Evolutionary conservation across 1,284 basidiomycete species (phyloP), one percentile per base, ranked within the genome.

Genomic region (Apiotrichum veenhuisii): DNA sequence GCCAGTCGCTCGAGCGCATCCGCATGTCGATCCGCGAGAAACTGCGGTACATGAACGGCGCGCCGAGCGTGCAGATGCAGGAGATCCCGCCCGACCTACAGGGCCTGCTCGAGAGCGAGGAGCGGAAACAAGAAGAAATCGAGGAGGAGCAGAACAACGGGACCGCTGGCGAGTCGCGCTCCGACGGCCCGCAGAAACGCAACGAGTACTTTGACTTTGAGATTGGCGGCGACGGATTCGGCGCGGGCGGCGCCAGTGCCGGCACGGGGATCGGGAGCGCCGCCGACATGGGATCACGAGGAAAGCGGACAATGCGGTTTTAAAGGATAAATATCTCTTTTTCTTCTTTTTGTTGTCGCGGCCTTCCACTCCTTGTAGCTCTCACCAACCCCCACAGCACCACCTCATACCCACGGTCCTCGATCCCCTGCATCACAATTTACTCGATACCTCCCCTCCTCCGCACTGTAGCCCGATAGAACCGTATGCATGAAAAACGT

Each of bases 1-100:
- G 86, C 0, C 84, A 85, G 10, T 86, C 85, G 7, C 78, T 98
- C 30, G 91, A 96, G 71, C 85, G 87, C 57, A 94, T 98, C 65
- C 86, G 89, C 20, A 82, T 89, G 50, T 85, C 82, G 59, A 88
- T 95, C 45, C 83, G 89, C n/a, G 92, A 89, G 70, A 93, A 96
- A 74, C 79, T 98, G 48, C 81, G 96, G 20, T 98, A 95, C 74
- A 79, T 98, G 23, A 89, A 95, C 66, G 93, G 93, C 26, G 95
- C 96, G 43, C 95, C 95, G 1, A 94, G 91, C 71, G 91, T 98
- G 11, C 87, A 87, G 66, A 91, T 98, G 90, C 88, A 93, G 70
- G 91, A 97, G 76, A 89, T 98, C 47, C 95, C 96, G 8, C 95
- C 94, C 0, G 89, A 95, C 67, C 78, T 98, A 22, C 86, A 87